Conservation (phyloP, 768 basidiomycete species). For the Hypsizygus marmoreus region DNA sequence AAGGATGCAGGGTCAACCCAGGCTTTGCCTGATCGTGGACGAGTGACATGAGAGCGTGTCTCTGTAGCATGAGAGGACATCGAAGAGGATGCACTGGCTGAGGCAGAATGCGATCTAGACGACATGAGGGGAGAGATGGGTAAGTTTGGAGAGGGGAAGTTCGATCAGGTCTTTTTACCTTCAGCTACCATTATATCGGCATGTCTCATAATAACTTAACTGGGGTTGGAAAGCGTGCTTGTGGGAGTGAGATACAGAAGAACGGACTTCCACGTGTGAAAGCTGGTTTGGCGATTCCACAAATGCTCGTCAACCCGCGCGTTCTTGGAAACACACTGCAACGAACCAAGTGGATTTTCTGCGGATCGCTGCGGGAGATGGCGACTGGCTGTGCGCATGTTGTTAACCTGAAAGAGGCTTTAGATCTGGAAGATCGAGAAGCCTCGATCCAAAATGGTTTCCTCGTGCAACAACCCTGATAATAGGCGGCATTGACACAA, state of each 20-base stretch:
- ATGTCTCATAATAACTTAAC: slow-evolving; percentile 27
- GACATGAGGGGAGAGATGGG: slow-evolving; percentile 25
- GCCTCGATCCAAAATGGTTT: slow-evolving; percentile 14
- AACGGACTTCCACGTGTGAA: slow-evolving; percentile 21
- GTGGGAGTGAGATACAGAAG: slow-evolving; percentile 25
- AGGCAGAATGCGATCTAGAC: slow-evolving; percentile 29
- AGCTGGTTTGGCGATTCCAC: slow-evolving; percentile 24
- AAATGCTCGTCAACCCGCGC: slow-evolving; percentile 19
- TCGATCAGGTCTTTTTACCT: slow-evolving; percentile 7
- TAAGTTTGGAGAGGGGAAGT: slow-evolving; percentile 11
- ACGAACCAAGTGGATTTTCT: slow-evolving; percentile 33
- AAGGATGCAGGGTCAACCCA: slow-evolving; percentile 71
- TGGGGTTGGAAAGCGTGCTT: slow-evolving; percentile 22
- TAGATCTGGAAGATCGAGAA: slow-evolving; percentile 27
- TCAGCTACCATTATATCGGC: slow-evolving; percentile 19
- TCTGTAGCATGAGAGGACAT: slow-evolving; percentile 25
- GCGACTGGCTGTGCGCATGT: slow-evolving; percentile 24
- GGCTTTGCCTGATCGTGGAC: slow-evolving; percentile 29
- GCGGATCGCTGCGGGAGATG: slow-evolving; percentile 39
- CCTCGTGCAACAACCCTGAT: neutral
- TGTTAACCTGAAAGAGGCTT: slow-evolving; percentile 27
- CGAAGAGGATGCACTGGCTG: slow-evolving; percentile 27
- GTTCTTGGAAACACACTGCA: slow-evolving; percentile 27
- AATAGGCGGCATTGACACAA: neutral
- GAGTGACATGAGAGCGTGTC: slow-evolving; percentile 25